Base-by-base conservation (phyloP, 371 early-diverging fungal species). In the Chytridiales sp. region DNA sequence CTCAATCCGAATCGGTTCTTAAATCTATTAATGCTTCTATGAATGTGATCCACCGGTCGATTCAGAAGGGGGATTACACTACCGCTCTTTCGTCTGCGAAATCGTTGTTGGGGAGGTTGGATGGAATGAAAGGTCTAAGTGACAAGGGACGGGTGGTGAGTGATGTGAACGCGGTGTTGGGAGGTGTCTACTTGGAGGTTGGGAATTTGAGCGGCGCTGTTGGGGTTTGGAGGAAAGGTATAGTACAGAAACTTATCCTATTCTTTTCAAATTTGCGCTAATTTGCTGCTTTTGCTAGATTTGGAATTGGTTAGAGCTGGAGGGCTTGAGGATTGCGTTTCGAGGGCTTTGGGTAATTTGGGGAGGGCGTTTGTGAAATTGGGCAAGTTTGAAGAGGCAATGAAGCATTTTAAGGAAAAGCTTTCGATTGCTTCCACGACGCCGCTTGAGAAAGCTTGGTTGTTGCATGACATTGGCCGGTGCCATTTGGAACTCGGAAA, bases 381-480 rank as follows among this genome's bases (percentile, higher is more conserved):
- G 22, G 36, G 44, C 24, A 26, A 48, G 4, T 69, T 50, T 46
- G 57, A 61, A 11, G 69, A 69, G 6, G 69, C 69, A 8, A 61
- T 64, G 21, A 19, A 52, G 0, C 27, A 47, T 0, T 69, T 69
- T 53, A 59, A 60, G 39, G 44, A 64, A 22, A 59, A 61, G 55
- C 54, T 69, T 5, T 6, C 4, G 4, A 26, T 42, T 34, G 13
- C 6, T 5, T 11, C 15, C 2, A 19, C 47, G 38, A 34, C 24
- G 11, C 30, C 52, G 2, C n/a, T 63, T n/a, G 69, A 69, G 29
- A 38, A 53, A 13, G 69, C 64, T 11, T 69, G 69, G 69, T 51
- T 63, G 6, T 36, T 61, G 19, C 69, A 69, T 34, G 69, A 69
- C 34, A 47, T 69, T 49, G 69, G 69, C 1, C 59, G 69, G 40